phyloP scores from a whole-genome alignment of 148 eudicot genomes.

The Amaranthus cruentus region DNA sequence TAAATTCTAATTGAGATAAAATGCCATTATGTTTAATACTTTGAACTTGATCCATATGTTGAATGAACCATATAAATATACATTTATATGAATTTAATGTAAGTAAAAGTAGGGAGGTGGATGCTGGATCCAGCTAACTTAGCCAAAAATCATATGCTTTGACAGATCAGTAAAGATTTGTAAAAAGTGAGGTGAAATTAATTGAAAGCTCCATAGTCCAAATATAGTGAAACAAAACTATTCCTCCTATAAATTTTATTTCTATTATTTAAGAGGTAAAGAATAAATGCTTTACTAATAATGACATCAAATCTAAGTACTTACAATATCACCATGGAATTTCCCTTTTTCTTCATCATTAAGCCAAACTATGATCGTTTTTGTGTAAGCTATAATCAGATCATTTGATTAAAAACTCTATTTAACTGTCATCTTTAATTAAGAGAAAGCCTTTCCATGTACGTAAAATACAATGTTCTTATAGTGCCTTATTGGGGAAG shows the following conservation, averaged over 20 bases:
- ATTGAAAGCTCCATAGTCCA: slow-evolving; percentile 6
- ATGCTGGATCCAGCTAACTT: slow-evolving; percentile 21
- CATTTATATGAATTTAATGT: slow-evolving; percentile 20
- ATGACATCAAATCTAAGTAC: slow-evolving; percentile 8
- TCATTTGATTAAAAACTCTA: too few species aligned
- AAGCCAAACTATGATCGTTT: too few species aligned
- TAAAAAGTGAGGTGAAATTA: slow-evolving; percentile 12
- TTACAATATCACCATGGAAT: not conserved
- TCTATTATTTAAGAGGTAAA: slow-evolving; percentile 6
- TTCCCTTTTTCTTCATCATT: not conserved
- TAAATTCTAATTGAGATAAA: too few species aligned
- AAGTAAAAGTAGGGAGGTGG: not conserved
- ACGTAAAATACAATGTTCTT: too few species aligned
- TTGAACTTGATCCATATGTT: slow-evolving; percentile 19
- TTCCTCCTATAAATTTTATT: not conserved
- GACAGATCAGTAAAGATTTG: slow-evolving; percentile 19
- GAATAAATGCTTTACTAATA: slow-evolving; percentile 14
- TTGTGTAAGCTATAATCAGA: too few species aligned
- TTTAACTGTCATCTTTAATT: too few species aligned
- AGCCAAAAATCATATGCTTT: slow-evolving; percentile 23
- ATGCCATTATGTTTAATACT: slow-evolving; percentile 16
- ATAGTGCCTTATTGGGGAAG: too few species aligned
- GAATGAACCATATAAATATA: slow-evolving; percentile 10
- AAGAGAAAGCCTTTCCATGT: too few species aligned
- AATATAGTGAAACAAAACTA: slow-evolving; percentile 9